phyloP scores from a whole-genome alignment of 169 alveolate genomes.

The Toxoplasma gondii region DNA sequence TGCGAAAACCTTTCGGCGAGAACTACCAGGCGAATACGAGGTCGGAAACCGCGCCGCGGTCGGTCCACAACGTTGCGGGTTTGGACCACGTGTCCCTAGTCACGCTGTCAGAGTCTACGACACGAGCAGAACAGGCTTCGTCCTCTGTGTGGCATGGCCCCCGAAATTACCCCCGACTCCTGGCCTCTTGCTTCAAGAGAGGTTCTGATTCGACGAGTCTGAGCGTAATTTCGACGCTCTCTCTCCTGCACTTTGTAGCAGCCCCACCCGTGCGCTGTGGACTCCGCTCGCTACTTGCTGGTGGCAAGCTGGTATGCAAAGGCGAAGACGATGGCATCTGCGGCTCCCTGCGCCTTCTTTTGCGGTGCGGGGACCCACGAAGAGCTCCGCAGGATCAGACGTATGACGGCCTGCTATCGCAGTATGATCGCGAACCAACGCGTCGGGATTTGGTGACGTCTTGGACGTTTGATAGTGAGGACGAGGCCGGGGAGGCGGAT shows the following conservation, averaged over 20 bases:
- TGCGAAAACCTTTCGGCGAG: background rate
- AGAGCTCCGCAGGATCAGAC: background rate
- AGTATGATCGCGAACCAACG: too few relatives aligned
- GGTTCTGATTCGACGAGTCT: background rate
- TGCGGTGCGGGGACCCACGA: background rate
- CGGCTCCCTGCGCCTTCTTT: background rate
- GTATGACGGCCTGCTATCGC: too few relatives aligned
- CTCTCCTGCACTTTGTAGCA: constrained; percentile 29
- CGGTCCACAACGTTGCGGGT: too few relatives aligned
- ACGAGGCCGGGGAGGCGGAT: too few relatives aligned
- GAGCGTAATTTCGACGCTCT: background rate
- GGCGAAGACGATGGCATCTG: background rate
- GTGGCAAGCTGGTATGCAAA: background rate
- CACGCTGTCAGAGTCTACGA: background rate
- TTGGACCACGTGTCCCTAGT: background rate
- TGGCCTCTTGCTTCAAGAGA: background rate
- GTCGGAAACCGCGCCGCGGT: background rate
- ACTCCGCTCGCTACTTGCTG: background rate
- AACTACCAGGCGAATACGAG: background rate
- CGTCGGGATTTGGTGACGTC: too few relatives aligned
- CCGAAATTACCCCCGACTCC: background rate
- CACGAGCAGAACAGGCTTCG: background rate
- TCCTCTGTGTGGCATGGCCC: background rate
- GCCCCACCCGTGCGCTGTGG: background rate
- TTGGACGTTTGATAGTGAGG: too few relatives aligned